A percentile compares a stretch with the other conserved stretches of the same genome.
phyloP scores from a whole-genome alignment of 768 basidiomycete genomes.

The Suillus cothurnatus region DNA sequence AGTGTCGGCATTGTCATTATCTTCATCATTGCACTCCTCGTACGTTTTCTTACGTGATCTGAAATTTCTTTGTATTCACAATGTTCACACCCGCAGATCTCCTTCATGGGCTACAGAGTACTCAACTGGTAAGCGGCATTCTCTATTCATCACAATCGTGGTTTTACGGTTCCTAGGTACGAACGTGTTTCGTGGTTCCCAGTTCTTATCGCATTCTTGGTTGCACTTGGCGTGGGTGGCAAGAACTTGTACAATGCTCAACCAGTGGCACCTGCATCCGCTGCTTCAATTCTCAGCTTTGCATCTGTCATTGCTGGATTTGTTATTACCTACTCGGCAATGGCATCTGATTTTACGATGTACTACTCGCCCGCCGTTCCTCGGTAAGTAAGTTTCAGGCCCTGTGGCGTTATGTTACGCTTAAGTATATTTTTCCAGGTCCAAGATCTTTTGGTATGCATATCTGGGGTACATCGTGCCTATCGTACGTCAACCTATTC shows the following conservation, averaged over 20 bases:
- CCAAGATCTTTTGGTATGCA: constrained; percentile 62
- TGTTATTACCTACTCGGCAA: constrained; percentile 58
- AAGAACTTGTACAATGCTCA: constrained; percentile 58
- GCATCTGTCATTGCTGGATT: constrained; percentile 75
- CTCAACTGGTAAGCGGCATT: constrained; percentile 49
- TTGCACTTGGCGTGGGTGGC: constrained; percentile 73
- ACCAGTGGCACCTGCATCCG: constrained; percentile 55
- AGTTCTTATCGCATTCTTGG: constrained; percentile 68
- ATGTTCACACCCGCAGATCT: constrained; percentile 40
- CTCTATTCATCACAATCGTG: not conserved
- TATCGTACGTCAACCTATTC: constrained; percentile 48
- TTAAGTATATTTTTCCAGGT: constrained; percentile 35
- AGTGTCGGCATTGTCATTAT: constrained; percentile 87
- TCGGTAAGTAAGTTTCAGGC: constrained; percentile 42
- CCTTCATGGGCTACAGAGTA: constrained; percentile 69
- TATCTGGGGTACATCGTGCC: constrained; percentile 67
- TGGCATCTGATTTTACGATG: constrained; percentile 75
- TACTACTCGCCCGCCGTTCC: constrained; percentile 65
- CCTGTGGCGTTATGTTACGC: constrained; percentile 8
- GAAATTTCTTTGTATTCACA: constrained; percentile 8
- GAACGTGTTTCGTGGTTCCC: constrained; percentile 80
- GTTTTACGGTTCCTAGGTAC: constrained; percentile 46
- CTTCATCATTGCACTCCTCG: constrained; percentile 62
- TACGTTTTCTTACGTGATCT: constrained; percentile 30
- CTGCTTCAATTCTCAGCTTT: constrained; percentile 59